Percentiles rank a stretch among this genome's conserved stretches.
phyloP scores from a whole-genome alignment of 106 monocot genomes.

The Dioscorea alata region DNA sequence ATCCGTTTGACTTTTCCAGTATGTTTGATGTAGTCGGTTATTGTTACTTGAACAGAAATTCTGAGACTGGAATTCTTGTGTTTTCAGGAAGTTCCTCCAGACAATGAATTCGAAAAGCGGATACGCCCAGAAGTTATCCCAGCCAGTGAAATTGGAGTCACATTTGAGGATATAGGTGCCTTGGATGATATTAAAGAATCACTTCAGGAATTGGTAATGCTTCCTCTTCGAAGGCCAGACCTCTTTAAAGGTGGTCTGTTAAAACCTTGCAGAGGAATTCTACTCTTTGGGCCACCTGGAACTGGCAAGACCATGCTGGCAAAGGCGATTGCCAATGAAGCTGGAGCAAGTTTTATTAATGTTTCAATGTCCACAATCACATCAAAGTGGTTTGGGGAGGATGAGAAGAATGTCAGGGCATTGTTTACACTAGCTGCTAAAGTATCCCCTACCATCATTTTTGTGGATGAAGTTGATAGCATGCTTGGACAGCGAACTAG shows the following conservation, averaged over 20 bases:
- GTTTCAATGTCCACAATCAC: conserved; percentile 22
- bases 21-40: no score
- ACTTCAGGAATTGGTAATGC: conserved; percentile 18
- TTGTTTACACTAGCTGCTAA: conserved; percentile 19
- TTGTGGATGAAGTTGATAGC: conserved; percentile 22
- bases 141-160: conserved; percentile 12
- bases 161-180: conserved; percentile 19
- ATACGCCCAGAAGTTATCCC: conserved; percentile 16
- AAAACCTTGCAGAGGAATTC: conserved; percentile 19
- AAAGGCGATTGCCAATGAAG: conserved; percentile 18
- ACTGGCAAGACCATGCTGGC: conserved; percentile 23
- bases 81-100: conserved; percentile 16
- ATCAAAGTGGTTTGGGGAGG: conserved; percentile 21
- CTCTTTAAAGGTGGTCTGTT: conserved; percentile 14
- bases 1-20: no score
- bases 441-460: conserved; percentile 17
- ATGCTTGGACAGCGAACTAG: conserved; percentile 16
- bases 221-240: conserved; percentile 18
- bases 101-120: conserved; percentile 16
- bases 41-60: no score
- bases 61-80: not conserved
- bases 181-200: conserved; percentile 18
- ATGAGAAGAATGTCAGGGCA: conserved; percentile 15
- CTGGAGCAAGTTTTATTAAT: conserved; percentile 22
- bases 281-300: conserved; percentile 20